phyloP scores from a whole-genome alignment of 257 asterid genomes.

The Solanum corneliomulleri region DNA sequence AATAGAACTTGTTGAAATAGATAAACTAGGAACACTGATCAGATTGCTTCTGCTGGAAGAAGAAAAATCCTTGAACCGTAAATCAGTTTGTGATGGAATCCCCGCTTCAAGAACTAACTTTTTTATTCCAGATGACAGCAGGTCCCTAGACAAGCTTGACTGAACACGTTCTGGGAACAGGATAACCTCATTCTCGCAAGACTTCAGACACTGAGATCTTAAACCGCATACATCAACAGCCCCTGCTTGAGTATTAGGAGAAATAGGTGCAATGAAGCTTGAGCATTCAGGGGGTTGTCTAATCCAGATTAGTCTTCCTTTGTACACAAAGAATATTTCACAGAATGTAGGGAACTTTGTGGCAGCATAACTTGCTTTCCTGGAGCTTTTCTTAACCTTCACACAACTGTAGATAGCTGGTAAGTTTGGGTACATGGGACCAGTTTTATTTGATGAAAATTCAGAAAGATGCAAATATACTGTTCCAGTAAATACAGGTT shows the following conservation, averaged over 20 bases:
- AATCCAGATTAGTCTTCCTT: slow-evolving; percentile 62
- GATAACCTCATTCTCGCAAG: slow-evolving; percentile 13
- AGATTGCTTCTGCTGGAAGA: slow-evolving; percentile 8
- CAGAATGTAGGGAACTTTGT: slow-evolving; percentile 55
- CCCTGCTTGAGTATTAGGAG: slow-evolving; percentile 13
- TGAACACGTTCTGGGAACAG: slow-evolving; percentile 3
- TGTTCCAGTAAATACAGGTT: neutral
- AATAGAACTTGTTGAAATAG: slow-evolving; percentile 15
- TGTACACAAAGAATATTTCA: slow-evolving; percentile 66
- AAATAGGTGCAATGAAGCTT: slow-evolving; percentile 3
- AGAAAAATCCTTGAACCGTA: neutral
- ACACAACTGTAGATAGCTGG: slow-evolving; percentile 33
- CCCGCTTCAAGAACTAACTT: slow-evolving; percentile 1
- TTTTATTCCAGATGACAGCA: slow-evolving; percentile 11
- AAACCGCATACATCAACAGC: slow-evolving; percentile 13
- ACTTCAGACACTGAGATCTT: slow-evolving; percentile 21
- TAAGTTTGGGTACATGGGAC: neutral
- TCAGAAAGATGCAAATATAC: neutral
- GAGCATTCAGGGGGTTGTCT: slow-evolving; percentile 36
- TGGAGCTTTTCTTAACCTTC: slow-evolving; percentile 53
- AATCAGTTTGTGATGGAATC: neutral
- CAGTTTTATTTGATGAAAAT: neutral
- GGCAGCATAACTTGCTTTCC: slow-evolving; percentile 56
- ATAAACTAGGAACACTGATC: neutral
- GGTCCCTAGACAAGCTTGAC: slow-evolving; percentile 14